These are phyloP conservation scores for Paecilomyces variotii DNA, from an alignment of 2,329 filamentous ascomycete genomes.

Conservation along the genomic window DNA sequence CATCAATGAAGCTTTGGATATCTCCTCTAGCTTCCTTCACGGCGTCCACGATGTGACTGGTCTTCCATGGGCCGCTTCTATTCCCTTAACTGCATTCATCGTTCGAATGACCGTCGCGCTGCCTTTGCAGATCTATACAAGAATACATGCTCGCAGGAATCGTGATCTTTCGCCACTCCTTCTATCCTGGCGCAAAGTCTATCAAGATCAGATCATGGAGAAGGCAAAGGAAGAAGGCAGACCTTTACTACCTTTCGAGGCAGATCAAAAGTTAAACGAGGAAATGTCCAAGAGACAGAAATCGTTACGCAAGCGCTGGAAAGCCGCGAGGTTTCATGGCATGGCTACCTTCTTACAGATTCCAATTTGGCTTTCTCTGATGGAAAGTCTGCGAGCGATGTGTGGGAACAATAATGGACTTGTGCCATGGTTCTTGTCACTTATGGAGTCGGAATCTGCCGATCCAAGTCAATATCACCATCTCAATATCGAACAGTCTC, in stretches of 20 bases:
- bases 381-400: constrained; percentile 43
- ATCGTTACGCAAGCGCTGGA: constrained; percentile 26
- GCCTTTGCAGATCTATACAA: constrained; percentile 40
- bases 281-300: constrained; percentile 15
- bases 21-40: constrained; percentile 41
- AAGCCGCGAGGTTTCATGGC: constrained; percentile 25
- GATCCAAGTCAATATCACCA: constrained; percentile 14
- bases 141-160: constrained; percentile 31
- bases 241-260: constrained; percentile 9
- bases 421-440: constrained; percentile 28
- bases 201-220: constrained; percentile 9
- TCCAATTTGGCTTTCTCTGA: constrained; percentile 39
- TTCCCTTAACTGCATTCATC: constrained; percentile 48
- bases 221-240: constrained; percentile 3
- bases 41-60: constrained; percentile 42
- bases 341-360: constrained; percentile 31
- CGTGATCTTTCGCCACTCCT: constrained; percentile 36
- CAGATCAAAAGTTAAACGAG: constrained; percentile 10
- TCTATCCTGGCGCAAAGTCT: constrained; percentile 24
- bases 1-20: constrained; percentile 35
- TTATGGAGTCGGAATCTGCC: constrained; percentile 10
- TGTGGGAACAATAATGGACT: constrained; percentile 35
- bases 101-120: constrained; percentile 42
- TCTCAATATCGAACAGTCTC: constrained; percentile 37
- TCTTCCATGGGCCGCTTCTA: constrained; percentile 47